Evolutionary conservation across 371 early-diverging fungal genomes (phyloP), one percentile per base, ranked within the genome.

Genomic region (Mucor irregularis): DNA sequence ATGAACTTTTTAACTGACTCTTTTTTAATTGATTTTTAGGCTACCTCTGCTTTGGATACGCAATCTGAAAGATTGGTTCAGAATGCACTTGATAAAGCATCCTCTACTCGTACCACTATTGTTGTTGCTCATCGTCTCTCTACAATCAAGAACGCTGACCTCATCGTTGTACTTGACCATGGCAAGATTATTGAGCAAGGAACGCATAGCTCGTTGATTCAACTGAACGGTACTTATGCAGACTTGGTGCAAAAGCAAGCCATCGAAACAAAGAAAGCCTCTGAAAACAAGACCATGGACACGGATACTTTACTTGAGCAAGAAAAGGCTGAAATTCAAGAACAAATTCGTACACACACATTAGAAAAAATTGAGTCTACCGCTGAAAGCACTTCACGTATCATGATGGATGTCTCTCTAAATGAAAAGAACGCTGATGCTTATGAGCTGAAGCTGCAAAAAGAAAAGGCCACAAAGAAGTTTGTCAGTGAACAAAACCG

Each of bases 111-210:
- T 24, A 95, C 96, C 0, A 95, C 96, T 1, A 84, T 99, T 31
- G 88, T 95, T 2, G 89, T 98, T 60, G 97, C 97, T 0, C 97
- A 97, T 68, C 84, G 92, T 22, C 76, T 93, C 1, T 88, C 91
- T 24, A 93, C 92, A 2, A 81, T 89, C 33, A 75, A 76, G 34
- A 85, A 93, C 58, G 90, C 95, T 1, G 90, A 96, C 60, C 60
- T 83, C 31, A 96, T 98, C 66, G 83, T 87, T 29, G 92, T 92
- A 3, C 83, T 91, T 80, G 68, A 82, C 29, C 68, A 87, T 50
- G 93, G 93, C 22, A 62, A 73, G 8, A 64, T 93, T 8, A 62
- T 88, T 17, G 93, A 93, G 64, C 65, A 64, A 28, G 93, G 93
- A 22, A 85, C 80, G 0, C 93, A 93, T 63, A 74, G 79, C 19